A percentile compares a stretch with the other conserved stretches of the same genome.
Evolutionary conservation across 805 yeast species (phyloP).

Genomic region (Suhomyces xylopsoci): DNA sequence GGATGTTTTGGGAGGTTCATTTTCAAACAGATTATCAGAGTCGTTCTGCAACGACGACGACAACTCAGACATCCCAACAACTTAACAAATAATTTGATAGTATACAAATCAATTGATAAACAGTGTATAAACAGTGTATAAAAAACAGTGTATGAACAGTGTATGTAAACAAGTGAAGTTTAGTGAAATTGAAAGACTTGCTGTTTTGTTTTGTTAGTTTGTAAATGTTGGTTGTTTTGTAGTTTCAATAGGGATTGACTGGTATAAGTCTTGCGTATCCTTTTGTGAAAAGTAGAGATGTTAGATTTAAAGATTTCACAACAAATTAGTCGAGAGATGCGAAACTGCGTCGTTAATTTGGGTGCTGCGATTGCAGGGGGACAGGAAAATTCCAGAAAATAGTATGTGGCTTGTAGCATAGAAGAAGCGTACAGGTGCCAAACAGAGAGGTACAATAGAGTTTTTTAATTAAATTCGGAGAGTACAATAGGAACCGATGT

Average conservation of each 20-base stretch:
- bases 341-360: neutral
- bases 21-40: conserved; percentile 3
- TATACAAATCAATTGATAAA: too few species aligned
- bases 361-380: neutral
- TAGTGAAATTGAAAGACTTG: too few species aligned
- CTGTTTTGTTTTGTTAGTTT: too few species aligned
- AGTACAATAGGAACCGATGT: neutral
- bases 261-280: too few species aligned
- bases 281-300: too few species aligned
- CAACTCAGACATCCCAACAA: neutral
- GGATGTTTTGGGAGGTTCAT: neutral
- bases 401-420: neutral
- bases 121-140: too few species aligned
- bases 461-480: neutral
- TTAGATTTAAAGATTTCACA: neutral
- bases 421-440: neutral
- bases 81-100: too few species aligned
- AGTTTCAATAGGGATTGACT: too few species aligned
- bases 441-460: neutral
- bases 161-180: too few species aligned
- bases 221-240: too few species aligned
- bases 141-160: too few species aligned
- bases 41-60: neutral
- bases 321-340: neutral
- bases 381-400: neutral